Base-by-base conservation (phyloP, 176 grass and related monocot species). In the Phragmites australis region DNA sequence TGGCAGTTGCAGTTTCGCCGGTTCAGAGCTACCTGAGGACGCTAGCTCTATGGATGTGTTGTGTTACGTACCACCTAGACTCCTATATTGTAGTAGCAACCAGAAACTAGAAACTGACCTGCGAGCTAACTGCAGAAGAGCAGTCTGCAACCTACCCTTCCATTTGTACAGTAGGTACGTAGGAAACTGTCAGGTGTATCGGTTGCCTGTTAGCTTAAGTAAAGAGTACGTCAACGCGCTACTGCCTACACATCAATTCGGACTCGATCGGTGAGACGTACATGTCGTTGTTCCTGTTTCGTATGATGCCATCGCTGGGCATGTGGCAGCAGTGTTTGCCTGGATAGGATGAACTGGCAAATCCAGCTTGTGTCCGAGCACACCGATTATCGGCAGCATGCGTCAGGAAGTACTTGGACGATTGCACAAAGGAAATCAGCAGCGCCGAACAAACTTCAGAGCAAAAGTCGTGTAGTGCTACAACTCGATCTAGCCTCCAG, bases 291-390 rank as follows among this genome's bases (percentile, higher is more conserved):
- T 18, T 9, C 56, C 41, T 82, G 12, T 11, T 32, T 0, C 15
- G 19, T 9, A 1, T 23, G 68, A 31, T 43, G 69, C 16, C 8
- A 59, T 18, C 19, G n/a, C 23, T 12, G 14, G 31, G 17, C 10
- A 39, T 18, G 29, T 26, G 3, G 2, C 11, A 34, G 2, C 17
- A 3, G 1, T 11, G 47, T 47, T 11, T 65, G 46, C 46, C 34
- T 68, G 48, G 72, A 53, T 34, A 14, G 1, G 72, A 64, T 63
- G 79, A 70, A 40, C 46, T 39, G 54, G 85, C 65, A 48, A 57
- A 34, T 51, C 25, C 45, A 15, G 43, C 53, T 58, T 69, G 82
- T 19, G 13, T 6, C 44, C 43, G 29, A 34, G 59, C 76, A 47
- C 75, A 49, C 58, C 21, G 51, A 65, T 41, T 41, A 40, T 8